These are phyloP conservation scores for Tolypocladium sp. DNA, from an alignment of 2,329 filamentous ascomycete species.

Conservation along the genomic window DNA sequence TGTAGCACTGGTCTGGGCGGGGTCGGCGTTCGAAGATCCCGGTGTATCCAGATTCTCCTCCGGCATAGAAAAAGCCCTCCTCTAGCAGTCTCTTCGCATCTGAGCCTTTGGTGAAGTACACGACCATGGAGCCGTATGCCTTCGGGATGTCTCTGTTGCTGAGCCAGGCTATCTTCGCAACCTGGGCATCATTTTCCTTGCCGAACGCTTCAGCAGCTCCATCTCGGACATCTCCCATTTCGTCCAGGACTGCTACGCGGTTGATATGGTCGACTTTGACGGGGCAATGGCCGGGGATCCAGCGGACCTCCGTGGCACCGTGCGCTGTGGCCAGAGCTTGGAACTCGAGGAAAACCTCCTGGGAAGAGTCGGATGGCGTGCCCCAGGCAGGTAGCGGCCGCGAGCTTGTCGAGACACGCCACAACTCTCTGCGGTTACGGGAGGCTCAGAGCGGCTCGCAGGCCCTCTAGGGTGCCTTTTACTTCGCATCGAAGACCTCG, in stretches of 20 bases:
- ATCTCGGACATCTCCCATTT: constrained; percentile 6
- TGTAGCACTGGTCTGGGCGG: constrained; percentile 17
- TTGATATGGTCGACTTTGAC: constrained; percentile 14
- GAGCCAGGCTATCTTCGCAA: constrained; percentile 15
- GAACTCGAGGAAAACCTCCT: no score
- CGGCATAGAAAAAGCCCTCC: constrained; percentile 12
- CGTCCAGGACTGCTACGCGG: constrained; percentile 10
- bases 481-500: no score
- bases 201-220: constrained; percentile 8
- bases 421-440: no score
- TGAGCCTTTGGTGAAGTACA: constrained; percentile 9
- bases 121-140: constrained; percentile 16
- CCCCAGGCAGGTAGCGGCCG: no score
- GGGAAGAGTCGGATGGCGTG: no score
- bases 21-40: constrained; percentile 10
- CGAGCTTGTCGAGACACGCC: no score
- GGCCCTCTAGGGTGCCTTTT: no score
- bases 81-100: constrained; percentile 9
- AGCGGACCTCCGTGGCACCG: constrained; percentile 8
- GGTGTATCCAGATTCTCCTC: constrained; percentile 10
- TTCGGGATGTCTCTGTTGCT: constrained; percentile 12
- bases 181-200: constrained; percentile 12
- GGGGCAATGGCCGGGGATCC: no score
- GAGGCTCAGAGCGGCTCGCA: no score
- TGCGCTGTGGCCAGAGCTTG: no score